These are phyloP conservation scores for Kokia cookei DNA, from an alignment of 441 rosid species.

Conservation along the genomic window DNA sequence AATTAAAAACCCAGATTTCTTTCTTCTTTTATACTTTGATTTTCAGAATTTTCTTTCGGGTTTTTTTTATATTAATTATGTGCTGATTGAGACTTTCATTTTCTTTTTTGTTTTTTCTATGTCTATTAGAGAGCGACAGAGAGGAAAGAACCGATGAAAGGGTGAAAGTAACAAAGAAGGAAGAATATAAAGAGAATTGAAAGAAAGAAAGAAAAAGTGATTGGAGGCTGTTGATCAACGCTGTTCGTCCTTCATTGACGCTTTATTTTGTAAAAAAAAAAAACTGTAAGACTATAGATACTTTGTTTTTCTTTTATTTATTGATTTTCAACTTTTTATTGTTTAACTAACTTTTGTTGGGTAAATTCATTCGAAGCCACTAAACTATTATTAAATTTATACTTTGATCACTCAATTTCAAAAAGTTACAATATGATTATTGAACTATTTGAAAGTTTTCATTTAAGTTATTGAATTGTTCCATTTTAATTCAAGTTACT, in stretches of 20 bases:
- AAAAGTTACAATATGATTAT: too few species aligned
- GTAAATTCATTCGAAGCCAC: too few species aligned
- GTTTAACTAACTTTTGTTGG: too few species aligned
- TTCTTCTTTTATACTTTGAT: background rate
- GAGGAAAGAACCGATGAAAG: background rate
- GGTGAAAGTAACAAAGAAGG: background rate
- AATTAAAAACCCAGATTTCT: background rate
- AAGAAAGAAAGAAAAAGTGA: background rate
- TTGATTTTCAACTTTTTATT: too few species aligned
- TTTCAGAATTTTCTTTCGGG: background rate
- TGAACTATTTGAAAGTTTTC: too few species aligned
- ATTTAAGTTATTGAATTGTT: too few species aligned
- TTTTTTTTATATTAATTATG: background rate
- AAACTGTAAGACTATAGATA: background rate
- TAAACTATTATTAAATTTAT: too few species aligned
- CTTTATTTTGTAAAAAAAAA: background rate
- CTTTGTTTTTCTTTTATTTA: background rate
- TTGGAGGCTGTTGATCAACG: conserved; percentile 1
- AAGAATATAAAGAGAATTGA: background rate
- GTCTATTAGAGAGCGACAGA: background rate
- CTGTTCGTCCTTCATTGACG: background rate
- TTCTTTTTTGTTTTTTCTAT: background rate
- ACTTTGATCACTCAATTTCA: too few species aligned
- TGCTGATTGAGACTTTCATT: background rate
- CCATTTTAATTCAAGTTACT: too few species aligned